Percentiles rank a stretch among this genome's conserved stretches.
Conservation (phyloP, 129 eudicot genomes). For the Rutidosis leptorrhynchoides region DNA sequence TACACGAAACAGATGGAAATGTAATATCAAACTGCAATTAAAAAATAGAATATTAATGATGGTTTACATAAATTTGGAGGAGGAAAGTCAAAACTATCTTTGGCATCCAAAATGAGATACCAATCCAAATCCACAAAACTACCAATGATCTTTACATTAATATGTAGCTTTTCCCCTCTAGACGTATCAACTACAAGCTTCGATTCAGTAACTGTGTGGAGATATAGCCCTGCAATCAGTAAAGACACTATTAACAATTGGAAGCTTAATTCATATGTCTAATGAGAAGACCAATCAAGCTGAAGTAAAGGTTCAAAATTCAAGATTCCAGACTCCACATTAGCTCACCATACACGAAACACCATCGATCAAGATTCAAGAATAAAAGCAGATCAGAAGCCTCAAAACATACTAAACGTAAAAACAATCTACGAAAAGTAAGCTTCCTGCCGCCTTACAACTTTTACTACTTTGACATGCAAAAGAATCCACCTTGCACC, state of each 20-base stretch:
- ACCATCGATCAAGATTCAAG: conserved; percentile 9
- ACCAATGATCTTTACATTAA: conserved; percentile 51
- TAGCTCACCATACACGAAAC: not conserved
- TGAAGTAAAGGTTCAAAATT: not conserved
- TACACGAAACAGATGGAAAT: conserved; percentile 88
- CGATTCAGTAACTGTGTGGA: conserved; percentile 80
- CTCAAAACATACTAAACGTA: not conserved
- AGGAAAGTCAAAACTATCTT: not conserved
- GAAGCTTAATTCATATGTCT: not conserved
- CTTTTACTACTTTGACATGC: not conserved
- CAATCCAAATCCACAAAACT: not conserved
- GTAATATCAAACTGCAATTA: conserved; percentile 93
- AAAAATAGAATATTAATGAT: conserved; percentile 16
- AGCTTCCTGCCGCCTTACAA: not conserved
- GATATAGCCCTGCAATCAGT: conserved; percentile 69
- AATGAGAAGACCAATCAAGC: not conserved
- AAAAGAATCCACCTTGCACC: not conserved
- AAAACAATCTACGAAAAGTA: not conserved
- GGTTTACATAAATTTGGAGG: not conserved
- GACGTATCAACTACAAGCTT: conserved; percentile 96
- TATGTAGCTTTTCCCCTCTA: conserved; percentile 87
- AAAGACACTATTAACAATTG: conserved; percentile 4
- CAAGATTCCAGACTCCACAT: too few relatives aligned
- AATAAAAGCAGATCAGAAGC: conserved; percentile 5
- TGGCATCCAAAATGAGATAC: not conserved